phyloP scores from a whole-genome alignment of 1,284 basidiomycete species.

The Rhodotorula sp. region DNA sequence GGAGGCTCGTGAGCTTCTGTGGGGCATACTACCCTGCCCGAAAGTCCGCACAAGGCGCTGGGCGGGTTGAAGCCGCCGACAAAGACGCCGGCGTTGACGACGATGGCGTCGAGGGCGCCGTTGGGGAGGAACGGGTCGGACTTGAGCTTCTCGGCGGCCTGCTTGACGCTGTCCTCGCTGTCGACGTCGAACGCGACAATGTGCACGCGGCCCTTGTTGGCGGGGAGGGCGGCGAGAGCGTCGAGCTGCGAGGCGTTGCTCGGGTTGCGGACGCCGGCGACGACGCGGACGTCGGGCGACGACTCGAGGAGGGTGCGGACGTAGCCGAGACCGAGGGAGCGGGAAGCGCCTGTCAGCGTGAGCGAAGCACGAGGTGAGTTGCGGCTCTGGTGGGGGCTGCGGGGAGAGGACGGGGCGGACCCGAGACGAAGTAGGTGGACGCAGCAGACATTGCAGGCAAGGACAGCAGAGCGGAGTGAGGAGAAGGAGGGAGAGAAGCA shows the following conservation, averaged over 20 bases:
- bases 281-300: background rate
- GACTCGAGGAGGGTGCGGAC: slow-evolving; percentile 23
- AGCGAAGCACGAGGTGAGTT: background rate
- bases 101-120: slow-evolving; percentile 10
- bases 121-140: slow-evolving; percentile 2
- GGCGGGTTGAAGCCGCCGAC: slow-evolving; percentile 14
- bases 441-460: background rate
- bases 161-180: slow-evolving; percentile 7
- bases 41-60: slow-evolving; percentile 3
- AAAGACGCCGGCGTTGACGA: slow-evolving; percentile 31
- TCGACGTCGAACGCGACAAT: slow-evolving; percentile 25
- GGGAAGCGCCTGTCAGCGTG: slow-evolving; percentile 21
- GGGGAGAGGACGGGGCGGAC: background rate
- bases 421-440: slow-evolving; percentile 26
- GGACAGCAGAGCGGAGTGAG: background rate
- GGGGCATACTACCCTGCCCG: background rate
- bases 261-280: slow-evolving; percentile 35
- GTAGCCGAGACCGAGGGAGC: slow-evolving; percentile 35
- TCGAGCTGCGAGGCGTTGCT: slow-evolving; percentile 20
- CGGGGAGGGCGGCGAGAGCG: slow-evolving; percentile 10
- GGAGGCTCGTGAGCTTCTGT: background rate
- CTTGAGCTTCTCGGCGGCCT: slow-evolving; percentile 5
- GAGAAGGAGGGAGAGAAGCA: background rate
- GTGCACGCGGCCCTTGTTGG: slow-evolving; percentile 16
- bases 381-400: background rate